Conservation (phyloP, 2,329 filamentous ascomycete species). For the Trichoderma sp. region DNA sequence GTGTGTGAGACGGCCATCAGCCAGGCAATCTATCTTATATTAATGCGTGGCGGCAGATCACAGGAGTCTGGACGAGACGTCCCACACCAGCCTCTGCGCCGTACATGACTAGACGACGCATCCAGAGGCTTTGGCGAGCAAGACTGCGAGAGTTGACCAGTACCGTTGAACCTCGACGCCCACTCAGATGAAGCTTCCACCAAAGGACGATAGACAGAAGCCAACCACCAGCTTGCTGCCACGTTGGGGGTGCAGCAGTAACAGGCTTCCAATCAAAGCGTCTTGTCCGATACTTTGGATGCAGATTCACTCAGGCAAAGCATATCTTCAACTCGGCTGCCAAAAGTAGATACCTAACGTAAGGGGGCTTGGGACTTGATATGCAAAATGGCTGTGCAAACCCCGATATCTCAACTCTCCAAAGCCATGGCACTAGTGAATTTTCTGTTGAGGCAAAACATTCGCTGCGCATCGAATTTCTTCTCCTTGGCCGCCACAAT, state of each 20-base stretch:
- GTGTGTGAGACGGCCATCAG: slow-evolving; percentile 1
- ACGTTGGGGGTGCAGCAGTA: not conserved
- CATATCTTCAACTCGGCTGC: not conserved
- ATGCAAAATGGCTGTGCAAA: not conserved
- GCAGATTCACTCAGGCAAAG: not conserved
- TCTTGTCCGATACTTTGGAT: not conserved
- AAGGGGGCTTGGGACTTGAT: not conserved
- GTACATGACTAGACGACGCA: not conserved
- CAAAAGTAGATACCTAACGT: not conserved
- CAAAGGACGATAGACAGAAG: not conserved
- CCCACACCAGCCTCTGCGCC: not conserved
- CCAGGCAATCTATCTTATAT: not conserved
- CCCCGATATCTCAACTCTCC: not conserved
- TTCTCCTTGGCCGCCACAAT: not conserved
- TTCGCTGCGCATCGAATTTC: not conserved
- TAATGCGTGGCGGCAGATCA: slow-evolving; percentile 17
- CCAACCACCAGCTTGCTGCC: not conserved
- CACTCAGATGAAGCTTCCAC: not conserved
- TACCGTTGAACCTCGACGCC: not conserved
- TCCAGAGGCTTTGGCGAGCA: not conserved
- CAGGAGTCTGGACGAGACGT: not conserved
- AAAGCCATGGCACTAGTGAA: not conserved
- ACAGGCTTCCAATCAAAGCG: not conserved
- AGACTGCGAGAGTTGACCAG: not conserved
- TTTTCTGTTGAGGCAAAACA: not conserved